These are phyloP conservation scores for Sphaerulina musiva DNA, from an alignment of 2,329 filamentous ascomycete genomes.

Conservation along the genomic window DNA sequence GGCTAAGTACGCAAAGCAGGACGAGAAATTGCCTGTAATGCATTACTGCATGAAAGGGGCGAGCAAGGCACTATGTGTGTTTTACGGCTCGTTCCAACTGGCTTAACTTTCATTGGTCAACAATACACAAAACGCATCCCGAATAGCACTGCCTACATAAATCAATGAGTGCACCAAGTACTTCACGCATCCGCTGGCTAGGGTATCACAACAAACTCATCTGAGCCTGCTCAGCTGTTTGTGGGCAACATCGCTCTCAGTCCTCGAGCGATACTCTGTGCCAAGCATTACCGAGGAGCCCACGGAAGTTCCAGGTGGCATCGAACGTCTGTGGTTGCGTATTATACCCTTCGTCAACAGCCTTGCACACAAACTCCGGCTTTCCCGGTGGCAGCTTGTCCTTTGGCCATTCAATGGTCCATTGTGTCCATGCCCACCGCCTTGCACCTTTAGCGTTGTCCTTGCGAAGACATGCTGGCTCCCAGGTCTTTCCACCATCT, in stretches of 20 bases:
- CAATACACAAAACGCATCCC: background rate
- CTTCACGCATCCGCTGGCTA: background rate
- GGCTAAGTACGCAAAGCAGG: constrained; percentile 41
- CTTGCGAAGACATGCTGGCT: constrained; percentile 54
- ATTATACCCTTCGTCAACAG: constrained; percentile 60
- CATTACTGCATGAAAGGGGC: constrained; percentile 90
- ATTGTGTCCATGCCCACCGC: constrained; percentile 59
- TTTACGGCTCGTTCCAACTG: constrained; percentile 48
- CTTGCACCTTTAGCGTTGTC: constrained; percentile 46
- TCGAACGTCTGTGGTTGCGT: constrained; percentile 57
- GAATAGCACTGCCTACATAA: background rate
- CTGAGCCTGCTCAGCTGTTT: background rate
- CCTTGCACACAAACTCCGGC: constrained; percentile 53
- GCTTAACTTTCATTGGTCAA: background rate
- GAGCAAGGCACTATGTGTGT: constrained; percentile 67
- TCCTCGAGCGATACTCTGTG: constrained; percentile 44
- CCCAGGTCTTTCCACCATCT: constrained; percentile 59
- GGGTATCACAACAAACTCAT: background rate
- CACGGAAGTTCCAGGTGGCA: constrained; percentile 57
- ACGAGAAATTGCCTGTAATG: constrained; percentile 61
- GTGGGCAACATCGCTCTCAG: background rate
- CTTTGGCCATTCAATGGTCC: constrained; percentile 45
- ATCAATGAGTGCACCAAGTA: too few species aligned
- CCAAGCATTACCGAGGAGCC: constrained; percentile 62
- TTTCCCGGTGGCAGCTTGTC: constrained; percentile 34